Percentiles rank a stretch among this genome's conserved stretches.
Conservation (phyloP, 768 basidiomycete genomes). For the Kwoniella heveanensis region DNA sequence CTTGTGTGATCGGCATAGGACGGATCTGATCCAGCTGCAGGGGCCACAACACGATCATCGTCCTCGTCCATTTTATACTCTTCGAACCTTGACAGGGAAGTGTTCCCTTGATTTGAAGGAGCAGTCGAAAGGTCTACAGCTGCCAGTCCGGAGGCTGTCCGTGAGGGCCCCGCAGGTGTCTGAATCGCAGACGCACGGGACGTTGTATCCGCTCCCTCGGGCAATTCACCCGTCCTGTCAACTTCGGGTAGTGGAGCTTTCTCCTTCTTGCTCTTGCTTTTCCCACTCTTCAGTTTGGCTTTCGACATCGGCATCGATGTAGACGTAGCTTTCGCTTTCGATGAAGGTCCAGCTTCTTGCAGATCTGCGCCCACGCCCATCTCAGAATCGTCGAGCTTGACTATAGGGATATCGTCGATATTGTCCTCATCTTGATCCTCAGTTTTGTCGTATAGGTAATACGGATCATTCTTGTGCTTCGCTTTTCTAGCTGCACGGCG, state of each 20-base stretch:
- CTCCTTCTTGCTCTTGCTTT: slow-evolving; percentile 4
- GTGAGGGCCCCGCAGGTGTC: slow-evolving; percentile 2
- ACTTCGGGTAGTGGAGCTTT: slow-evolving; percentile 40
- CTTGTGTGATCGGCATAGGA: no score
- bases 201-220: slow-evolving; percentile 59
- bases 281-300: slow-evolving; percentile 6
- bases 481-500: slow-evolving; percentile 74
- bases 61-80: slow-evolving; percentile 43
- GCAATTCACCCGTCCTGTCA: slow-evolving; percentile 85
- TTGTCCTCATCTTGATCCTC: slow-evolving; percentile 60
- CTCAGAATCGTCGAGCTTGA: slow-evolving; percentile 65
- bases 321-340: background rate
- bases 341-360: slow-evolving; percentile 1
- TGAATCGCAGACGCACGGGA: background rate
- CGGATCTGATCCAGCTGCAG: background rate
- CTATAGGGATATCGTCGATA: slow-evolving; percentile 89
- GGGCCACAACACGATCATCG: background rate
- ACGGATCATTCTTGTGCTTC: slow-evolving; percentile 81
- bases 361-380: background rate
- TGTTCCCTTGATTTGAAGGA: background rate
- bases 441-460: slow-evolving; percentile 72
- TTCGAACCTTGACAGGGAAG: slow-evolving; percentile 28
- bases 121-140: slow-evolving; percentile 34
- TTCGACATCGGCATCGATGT: slow-evolving; percentile 15
- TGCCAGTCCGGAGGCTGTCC: slow-evolving; percentile 26